These are phyloP conservation scores for Diaporthe longicolla DNA, from an alignment of 2,329 filamentous ascomycete genomes.

Conservation along the genomic window DNA sequence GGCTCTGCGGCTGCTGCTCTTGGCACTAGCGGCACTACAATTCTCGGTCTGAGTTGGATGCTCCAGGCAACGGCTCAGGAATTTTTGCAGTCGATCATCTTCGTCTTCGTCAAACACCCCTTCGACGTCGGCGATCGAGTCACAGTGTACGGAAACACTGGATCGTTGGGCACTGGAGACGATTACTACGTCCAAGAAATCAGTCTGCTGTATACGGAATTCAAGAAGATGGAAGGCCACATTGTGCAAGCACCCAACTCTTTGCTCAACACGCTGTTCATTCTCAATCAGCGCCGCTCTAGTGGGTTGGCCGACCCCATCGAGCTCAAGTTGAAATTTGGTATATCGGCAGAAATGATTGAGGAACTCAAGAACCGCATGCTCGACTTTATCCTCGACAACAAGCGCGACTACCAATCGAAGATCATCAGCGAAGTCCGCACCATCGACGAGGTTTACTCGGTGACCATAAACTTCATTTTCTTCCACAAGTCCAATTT, in stretches of 20 bases:
- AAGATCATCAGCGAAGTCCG: constrained; percentile 76
- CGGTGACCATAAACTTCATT: constrained; percentile 89
- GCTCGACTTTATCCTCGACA: constrained; percentile 83
- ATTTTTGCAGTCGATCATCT: constrained; percentile 93
- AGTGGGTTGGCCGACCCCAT: constrained; percentile 90
- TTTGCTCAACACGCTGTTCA: constrained; percentile 91
- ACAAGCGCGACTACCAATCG: constrained; percentile 82
- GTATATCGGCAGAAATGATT: constrained; percentile 86
- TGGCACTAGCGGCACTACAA: constrained; percentile 87
- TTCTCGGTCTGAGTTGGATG: constrained; percentile 93
- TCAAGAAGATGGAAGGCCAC: constrained; percentile 98
- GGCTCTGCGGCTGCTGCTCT: constrained; percentile 90
- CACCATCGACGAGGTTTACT: constrained; percentile 85
- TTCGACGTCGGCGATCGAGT: constrained; percentile 97
- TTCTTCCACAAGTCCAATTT: constrained; percentile 99
- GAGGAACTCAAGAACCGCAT: constrained; percentile 85
- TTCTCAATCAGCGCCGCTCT: constrained; percentile 93
- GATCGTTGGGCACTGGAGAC: constrained; percentile 82
- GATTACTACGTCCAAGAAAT: constrained; percentile 98
- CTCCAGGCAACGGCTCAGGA: constrained; percentile 94
- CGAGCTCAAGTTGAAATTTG: constrained; percentile 88
- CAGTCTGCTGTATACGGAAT: constrained; percentile 92
- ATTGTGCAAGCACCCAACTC: constrained; percentile 97
- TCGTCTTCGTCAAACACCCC: constrained; percentile 97
- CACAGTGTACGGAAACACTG: constrained; percentile 91